Conservation (phyloP, 208 protist genomes). For the Trypanosoma theileri region DNA sequence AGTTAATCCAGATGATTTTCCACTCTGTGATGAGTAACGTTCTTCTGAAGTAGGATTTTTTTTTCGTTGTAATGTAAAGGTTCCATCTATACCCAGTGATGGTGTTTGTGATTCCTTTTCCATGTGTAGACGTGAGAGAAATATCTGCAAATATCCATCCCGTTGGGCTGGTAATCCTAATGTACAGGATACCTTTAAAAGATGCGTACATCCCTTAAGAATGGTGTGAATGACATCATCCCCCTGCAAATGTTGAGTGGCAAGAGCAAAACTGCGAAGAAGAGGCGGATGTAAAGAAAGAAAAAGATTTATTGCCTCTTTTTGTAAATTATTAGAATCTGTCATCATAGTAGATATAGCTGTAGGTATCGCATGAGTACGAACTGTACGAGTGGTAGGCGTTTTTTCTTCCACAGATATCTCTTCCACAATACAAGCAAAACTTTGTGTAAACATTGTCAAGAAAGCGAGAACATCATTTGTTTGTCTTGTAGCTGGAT, state of each 20-base stretch:
- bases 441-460: constrained; percentile 40
- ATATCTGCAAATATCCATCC: constrained; percentile 45
- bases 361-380: no score
- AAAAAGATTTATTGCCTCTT: constrained; percentile 21
- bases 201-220: constrained; percentile 45
- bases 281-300: constrained; percentile 28
- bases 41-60: not conserved
- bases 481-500: constrained; percentile 7
- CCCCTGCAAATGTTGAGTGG: constrained; percentile 19
- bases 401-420: not conserved
- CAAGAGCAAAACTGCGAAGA: constrained; percentile 28
- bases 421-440: constrained; percentile 29
- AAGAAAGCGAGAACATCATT: constrained; percentile 35
- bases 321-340: not conserved
- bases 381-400: no score
- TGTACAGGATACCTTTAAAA: constrained; percentile 44
- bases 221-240: constrained; percentile 52
- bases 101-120: constrained; percentile 4
- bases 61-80: not conserved
- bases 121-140: constrained; percentile 35
- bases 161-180: constrained; percentile 40
- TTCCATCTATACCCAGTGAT: not conserved
- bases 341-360: no score
- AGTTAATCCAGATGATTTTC: not conserved
- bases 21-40: not conserved